Evolutionary conservation across 1,284 basidiomycete species (phyloP).

Genomic region (Calocybe gambosa): DNA sequence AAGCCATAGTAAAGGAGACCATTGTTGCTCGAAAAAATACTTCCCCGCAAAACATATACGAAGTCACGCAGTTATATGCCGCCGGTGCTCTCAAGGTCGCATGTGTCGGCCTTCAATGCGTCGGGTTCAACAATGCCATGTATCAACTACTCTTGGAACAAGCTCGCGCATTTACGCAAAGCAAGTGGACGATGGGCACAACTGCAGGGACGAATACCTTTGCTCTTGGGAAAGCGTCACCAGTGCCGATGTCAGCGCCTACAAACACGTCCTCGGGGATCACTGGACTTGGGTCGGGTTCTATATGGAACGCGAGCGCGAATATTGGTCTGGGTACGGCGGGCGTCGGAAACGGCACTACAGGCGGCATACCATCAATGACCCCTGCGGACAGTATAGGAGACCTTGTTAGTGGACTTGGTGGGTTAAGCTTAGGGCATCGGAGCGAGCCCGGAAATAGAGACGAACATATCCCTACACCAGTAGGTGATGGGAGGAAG

Average conservation of each 20-base stretch:
- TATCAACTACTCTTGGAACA: conserved; percentile 62
- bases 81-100: conserved; percentile 65
- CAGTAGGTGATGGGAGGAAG: conserved; percentile 14
- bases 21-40: conserved; percentile 63
- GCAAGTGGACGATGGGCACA: conserved; percentile 26
- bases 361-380: neutral
- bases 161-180: conserved; percentile 43
- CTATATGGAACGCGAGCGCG: conserved; percentile 13
- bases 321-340: neutral
- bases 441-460: conserved; percentile 13
- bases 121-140: conserved; percentile 61
- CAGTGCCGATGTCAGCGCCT: conserved; percentile 1
- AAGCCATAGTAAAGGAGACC: conserved; percentile 63
- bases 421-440: conserved; percentile 14
- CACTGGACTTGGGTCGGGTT: conserved; percentile 11
- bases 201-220: conserved; percentile 2
- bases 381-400: conserved; percentile 1
- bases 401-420: conserved; percentile 13
- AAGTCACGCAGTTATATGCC: conserved; percentile 62
- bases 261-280: conserved; percentile 1
- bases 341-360: neutral
- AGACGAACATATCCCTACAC: conserved; percentile 13
- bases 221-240: conserved; percentile 4
- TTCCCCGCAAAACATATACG: conserved; percentile 70
- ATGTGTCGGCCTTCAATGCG: conserved; percentile 66